A percentile compares a stretch with the other conserved stretches of the same genome.
These are phyloP conservation scores for Leucocoprinus birnbaumii DNA, from an alignment of 768 basidiomycete species.

Conservation along the genomic window DNA sequence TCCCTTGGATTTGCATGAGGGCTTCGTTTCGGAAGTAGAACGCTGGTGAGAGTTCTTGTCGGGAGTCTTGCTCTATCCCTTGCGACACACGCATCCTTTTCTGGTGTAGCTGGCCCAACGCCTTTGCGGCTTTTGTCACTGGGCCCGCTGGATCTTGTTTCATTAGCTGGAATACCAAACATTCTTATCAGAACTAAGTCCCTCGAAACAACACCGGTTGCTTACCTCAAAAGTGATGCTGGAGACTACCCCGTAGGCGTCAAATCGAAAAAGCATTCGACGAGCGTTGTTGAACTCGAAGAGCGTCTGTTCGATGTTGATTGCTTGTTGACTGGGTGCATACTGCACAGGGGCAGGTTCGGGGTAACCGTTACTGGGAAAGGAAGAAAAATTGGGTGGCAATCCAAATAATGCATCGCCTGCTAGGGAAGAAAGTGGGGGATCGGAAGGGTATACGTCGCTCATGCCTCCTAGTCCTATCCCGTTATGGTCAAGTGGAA, in stretches of 20 bases:
- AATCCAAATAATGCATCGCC: neutral
- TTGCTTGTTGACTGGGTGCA: slow-evolving; percentile 28
- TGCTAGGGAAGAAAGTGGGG: neutral
- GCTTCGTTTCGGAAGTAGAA: slow-evolving; percentile 69
- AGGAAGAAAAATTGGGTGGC: slow-evolving; percentile 5
- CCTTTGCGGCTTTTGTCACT: slow-evolving; percentile 70
- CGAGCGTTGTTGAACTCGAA: slow-evolving; percentile 78
- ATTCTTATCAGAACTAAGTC: slow-evolving; percentile 1
- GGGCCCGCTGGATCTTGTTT: slow-evolving; percentile 67
- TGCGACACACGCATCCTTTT: slow-evolving; percentile 58
- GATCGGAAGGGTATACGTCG: slow-evolving; percentile 4
- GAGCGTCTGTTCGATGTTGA: slow-evolving; percentile 58
- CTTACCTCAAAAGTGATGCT: slow-evolving; percentile 67
- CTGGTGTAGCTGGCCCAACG: slow-evolving; percentile 71
- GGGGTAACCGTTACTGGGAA: neutral
- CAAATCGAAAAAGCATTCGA: slow-evolving; percentile 63
- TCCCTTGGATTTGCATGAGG: slow-evolving; percentile 54
- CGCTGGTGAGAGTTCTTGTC: slow-evolving; percentile 54
- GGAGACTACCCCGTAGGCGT: slow-evolving; percentile 43
- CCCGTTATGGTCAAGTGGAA: neutral
- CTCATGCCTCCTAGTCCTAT: neutral
- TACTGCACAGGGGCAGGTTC: neutral
- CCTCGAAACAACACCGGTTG: slow-evolving; percentile 3
- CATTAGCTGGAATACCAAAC: slow-evolving; percentile 40
- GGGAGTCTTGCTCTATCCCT: slow-evolving; percentile 55